Conservation (phyloP, 345 rosid species). For the Salix viminalis region DNA sequence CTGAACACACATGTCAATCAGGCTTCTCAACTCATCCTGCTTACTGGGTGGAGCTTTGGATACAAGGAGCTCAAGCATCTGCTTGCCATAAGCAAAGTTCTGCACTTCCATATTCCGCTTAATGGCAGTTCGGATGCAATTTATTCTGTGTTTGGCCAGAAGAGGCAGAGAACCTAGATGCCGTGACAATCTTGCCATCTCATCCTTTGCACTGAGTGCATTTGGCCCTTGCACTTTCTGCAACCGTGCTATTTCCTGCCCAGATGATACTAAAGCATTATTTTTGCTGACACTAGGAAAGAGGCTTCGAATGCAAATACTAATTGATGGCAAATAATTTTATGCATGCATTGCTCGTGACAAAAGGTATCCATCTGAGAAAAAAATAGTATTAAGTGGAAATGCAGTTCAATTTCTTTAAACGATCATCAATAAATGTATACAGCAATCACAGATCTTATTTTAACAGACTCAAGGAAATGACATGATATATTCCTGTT, state of each 20-base stretch:
- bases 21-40: constrained; percentile 85
- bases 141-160: constrained; percentile 89
- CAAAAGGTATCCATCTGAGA: neutral
- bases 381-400: neutral
- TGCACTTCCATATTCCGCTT: constrained; percentile 97
- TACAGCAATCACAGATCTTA: neutral
- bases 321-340: neutral
- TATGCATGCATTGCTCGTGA: neutral
- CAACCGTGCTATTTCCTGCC: constrained; percentile 82
- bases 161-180: constrained; percentile 88
- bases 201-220: constrained; percentile 90
- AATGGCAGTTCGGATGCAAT: constrained; percentile 91
- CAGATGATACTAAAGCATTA: neutral
- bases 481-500: neutral
- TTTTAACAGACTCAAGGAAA: neutral
- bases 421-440: neutral
- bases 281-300: neutral
- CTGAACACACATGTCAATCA: constrained; percentile 82
- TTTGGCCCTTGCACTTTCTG: constrained; percentile 89
- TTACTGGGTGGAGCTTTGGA: constrained; percentile 87
- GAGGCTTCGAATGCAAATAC: neutral
- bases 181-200: constrained; percentile 93
- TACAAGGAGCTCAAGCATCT: constrained; percentile 94
- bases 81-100: constrained; percentile 81
- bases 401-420: neutral